Percentiles rank a stretch among this genome's conserved stretches.
phyloP scores from a whole-genome alignment of 768 basidiomycete genomes.

The Mycena metata region DNA sequence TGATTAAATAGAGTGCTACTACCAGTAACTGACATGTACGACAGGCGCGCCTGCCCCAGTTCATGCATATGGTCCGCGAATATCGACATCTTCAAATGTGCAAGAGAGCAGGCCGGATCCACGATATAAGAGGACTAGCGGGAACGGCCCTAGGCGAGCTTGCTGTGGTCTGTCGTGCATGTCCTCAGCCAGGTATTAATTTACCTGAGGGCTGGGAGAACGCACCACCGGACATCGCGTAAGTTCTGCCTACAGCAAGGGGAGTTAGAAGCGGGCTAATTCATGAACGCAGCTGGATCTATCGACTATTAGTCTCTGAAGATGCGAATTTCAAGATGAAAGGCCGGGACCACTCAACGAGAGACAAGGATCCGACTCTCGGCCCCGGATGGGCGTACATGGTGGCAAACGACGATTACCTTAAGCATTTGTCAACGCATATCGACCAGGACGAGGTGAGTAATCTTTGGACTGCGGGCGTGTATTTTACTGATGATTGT shows the following conservation, averaged over 20 bases:
- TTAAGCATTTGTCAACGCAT: not conserved
- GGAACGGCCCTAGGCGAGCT: constrained; percentile 12
- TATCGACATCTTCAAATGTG: constrained; percentile 34
- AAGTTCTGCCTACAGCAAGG: not conserved
- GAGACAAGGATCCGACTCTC: constrained; percentile 31
- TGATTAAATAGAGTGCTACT: not conserved
- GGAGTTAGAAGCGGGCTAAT: no score
- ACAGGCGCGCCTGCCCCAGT: constrained; percentile 26
- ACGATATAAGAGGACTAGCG: constrained; percentile 1
- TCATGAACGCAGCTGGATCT: constrained; percentile 9
- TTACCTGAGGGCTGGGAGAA: constrained; percentile 15
- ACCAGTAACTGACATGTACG: not conserved
- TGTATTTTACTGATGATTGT: not conserved
- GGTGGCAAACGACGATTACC: constrained; percentile 25
- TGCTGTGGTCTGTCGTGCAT: constrained; percentile 25
- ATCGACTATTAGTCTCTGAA: constrained; percentile 19
- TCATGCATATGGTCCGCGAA: constrained; percentile 20
- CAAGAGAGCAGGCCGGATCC: constrained; percentile 24
- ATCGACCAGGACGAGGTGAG: not conserved
- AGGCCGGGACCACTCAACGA: constrained; percentile 9
- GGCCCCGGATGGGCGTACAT: constrained; percentile 33
- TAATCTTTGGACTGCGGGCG: no score
- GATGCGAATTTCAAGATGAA: constrained; percentile 39
- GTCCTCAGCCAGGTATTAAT: constrained; percentile 30
- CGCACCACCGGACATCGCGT: constrained; percentile 11